A percentile compares a stretch with the other conserved stretches of the same genome.
phyloP scores from a whole-genome alignment of 305 asterid species.

The Coffea humblotiana region DNA sequence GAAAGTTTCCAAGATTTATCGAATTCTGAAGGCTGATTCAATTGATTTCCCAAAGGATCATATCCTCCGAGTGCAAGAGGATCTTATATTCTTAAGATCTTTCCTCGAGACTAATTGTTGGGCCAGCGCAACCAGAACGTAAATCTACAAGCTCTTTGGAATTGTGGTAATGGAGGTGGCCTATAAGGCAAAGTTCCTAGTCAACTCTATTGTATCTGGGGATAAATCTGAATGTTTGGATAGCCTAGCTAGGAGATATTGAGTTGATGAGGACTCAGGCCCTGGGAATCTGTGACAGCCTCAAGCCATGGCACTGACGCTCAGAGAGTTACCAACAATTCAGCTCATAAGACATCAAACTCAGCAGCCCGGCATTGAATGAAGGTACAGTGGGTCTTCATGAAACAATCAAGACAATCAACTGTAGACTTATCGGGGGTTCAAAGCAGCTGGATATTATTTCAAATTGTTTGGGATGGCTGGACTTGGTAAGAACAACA shows the following conservation, averaged over 20 bases:
- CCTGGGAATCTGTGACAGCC: rapidly evolving
- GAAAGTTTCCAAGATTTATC: neutral
- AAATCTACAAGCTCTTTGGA: neutral
- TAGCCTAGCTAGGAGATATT: neutral
- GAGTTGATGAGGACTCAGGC: neutral
- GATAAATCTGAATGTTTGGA: neutral
- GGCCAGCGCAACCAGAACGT: neutral
- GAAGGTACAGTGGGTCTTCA: neutral
- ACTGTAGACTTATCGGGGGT: neutral
- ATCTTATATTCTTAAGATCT: slow-evolving; percentile 7
- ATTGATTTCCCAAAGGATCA: neutral
- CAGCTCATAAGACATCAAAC: neutral
- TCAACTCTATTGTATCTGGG: neutral
- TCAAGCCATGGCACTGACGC: rapidly evolving
- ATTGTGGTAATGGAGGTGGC: no score
- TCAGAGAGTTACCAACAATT: neutral
- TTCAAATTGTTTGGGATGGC: no score
- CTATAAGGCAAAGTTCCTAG: no score
- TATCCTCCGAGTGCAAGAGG: neutral
- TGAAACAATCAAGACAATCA: neutral
- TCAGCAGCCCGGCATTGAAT: neutral
- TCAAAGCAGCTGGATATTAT: no score
- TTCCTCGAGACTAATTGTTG: neutral
- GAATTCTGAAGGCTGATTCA: neutral
- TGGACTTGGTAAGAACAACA: no score